Conservation (phyloP, 2,329 filamentous ascomycete genomes). For the Exophiala viscosa region DNA sequence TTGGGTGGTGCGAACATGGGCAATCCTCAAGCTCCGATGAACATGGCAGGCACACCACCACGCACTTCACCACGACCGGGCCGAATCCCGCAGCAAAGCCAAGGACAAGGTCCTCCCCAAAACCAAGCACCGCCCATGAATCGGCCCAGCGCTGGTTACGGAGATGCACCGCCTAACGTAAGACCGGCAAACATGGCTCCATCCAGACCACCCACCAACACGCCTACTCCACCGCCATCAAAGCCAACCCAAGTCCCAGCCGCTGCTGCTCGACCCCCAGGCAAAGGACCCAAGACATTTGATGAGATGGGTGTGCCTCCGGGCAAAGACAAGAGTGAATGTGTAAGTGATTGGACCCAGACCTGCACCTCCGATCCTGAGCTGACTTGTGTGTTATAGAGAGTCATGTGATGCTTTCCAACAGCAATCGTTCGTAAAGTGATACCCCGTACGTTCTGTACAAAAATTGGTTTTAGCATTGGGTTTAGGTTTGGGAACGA, state of each 20-base stretch:
- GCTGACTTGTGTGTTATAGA: background rate
- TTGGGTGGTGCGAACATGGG: background rate
- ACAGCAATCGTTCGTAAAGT: background rate
- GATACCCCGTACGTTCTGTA: background rate
- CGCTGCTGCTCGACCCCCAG: conserved; percentile 33
- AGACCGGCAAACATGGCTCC: conserved; percentile 22
- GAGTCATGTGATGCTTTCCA: conserved; percentile 8
- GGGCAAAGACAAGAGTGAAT: conserved; percentile 80
- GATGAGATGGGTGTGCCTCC: conserved; percentile 96
- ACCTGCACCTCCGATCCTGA: background rate
- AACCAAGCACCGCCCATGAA: conserved; percentile 11
- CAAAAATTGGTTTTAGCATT: background rate
- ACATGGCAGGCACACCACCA: conserved; percentile 25
- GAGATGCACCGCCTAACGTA: conserved; percentile 13
- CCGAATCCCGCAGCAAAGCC: conserved; percentile 9
- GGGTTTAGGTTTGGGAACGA: too few species aligned
- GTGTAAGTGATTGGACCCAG: conserved; percentile 62
- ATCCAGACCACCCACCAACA: conserved; percentile 17
- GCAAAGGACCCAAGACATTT: conserved; percentile 88
- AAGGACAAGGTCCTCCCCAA: conserved; percentile 17
- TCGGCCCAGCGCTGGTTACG: conserved; percentile 11
- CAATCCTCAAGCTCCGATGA: conserved; percentile 15
- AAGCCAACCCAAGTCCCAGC: conserved; percentile 40
- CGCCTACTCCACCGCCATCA: conserved; percentile 28
- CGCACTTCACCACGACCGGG: conserved; percentile 35